phyloP scores from a whole-genome alignment of 768 basidiomycete genomes.

The Wakefieldia striispora region DNA sequence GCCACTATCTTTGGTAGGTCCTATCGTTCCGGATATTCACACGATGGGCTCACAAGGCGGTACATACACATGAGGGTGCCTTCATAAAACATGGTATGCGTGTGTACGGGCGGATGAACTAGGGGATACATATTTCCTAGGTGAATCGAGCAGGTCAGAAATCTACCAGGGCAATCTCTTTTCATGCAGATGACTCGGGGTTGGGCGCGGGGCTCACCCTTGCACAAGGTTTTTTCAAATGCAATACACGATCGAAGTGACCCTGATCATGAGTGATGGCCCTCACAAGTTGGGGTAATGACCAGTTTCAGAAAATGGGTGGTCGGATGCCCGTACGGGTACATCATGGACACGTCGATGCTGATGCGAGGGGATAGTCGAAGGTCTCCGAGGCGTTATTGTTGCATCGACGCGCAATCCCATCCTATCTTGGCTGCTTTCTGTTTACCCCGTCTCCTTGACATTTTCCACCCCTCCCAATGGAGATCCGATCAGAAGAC shows the following conservation, averaged over 20 bases:
- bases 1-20: slow-evolving; percentile 12
- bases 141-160: neutral
- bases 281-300: too few species aligned
- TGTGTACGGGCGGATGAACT: slow-evolving; percentile 1
- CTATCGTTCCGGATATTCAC: slow-evolving; percentile 16
- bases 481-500: slow-evolving; percentile 26
- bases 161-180: neutral
- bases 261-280: too few species aligned
- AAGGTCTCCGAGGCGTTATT: too few species aligned
- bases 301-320: too few species aligned
- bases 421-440: too few species aligned
- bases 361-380: too few species aligned
- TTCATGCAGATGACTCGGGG: slow-evolving; percentile 13
- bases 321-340: too few species aligned
- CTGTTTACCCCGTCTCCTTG: too few species aligned
- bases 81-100: slow-evolving; percentile 14
- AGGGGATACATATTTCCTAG: neutral
- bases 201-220: neutral
- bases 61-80: slow-evolving; percentile 2
- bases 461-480: neutral
- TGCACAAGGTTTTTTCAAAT: neutral
- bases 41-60: slow-evolving; percentile 16
- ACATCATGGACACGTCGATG: too few species aligned
- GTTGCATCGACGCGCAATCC: too few species aligned
- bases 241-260: neutral